phyloP scores from a whole-genome alignment of 345 rosid genomes.

The Zanthoxylum bungeanum region DNA sequence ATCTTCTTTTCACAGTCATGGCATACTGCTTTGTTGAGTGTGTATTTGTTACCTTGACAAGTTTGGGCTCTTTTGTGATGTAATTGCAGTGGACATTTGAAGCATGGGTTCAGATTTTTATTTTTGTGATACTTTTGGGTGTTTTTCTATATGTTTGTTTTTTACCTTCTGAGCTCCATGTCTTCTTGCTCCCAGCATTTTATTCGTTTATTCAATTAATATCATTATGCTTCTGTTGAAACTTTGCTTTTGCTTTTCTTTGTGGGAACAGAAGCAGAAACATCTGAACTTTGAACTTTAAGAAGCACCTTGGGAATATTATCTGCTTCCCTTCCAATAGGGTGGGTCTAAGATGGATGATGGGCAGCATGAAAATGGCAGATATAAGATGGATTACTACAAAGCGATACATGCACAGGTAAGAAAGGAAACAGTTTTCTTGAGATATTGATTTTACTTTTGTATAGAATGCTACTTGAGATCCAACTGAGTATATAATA shows the following conservation, averaged over 20 bases:
- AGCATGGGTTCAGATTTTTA: background rate
- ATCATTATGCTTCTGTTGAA: background rate
- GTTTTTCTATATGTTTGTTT: background rate
- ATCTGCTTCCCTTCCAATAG: constrained; percentile 3
- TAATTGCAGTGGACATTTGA: background rate
- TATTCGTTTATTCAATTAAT: background rate
- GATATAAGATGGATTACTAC: constrained; percentile 58
- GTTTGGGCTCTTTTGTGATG: background rate
- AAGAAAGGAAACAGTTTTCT: background rate
- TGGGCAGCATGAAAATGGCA: constrained; percentile 61
- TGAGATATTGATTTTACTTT: constrained; percentile 1
- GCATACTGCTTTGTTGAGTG: background rate
- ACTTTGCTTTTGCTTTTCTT: background rate
- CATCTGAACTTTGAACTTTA: background rate
- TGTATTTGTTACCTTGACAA: background rate
- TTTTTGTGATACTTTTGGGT: background rate
- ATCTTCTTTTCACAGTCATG: background rate
- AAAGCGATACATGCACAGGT: constrained; percentile 51
- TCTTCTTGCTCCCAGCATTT: background rate
- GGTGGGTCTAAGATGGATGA: constrained; percentile 56
- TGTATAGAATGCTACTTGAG: constrained; percentile 6
- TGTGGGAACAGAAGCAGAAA: background rate
- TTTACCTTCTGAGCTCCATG: background rate
- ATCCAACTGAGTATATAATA: constrained; percentile 19
- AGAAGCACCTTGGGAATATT: constrained; percentile 2